Percentiles rank a stretch among this genome's conserved stretches.
phyloP scores from a whole-genome alignment of 768 basidiomycete genomes.

The Favolaschia claudopus region DNA sequence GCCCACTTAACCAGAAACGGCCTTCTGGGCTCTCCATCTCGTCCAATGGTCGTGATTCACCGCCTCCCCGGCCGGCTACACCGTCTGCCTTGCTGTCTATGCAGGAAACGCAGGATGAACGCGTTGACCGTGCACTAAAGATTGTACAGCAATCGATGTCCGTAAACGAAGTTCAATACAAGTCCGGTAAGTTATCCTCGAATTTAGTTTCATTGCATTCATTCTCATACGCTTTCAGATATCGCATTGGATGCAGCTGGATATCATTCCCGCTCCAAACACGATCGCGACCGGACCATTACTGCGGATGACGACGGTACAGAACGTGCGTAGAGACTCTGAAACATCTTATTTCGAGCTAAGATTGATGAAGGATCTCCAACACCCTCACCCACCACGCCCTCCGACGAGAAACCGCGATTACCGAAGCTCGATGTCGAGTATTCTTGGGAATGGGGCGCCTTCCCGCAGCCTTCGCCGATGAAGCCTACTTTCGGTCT shows the following conservation, averaged over 20 bases:
- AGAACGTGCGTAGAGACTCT: slow-evolving; percentile 2
- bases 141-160: slow-evolving; percentile 49
- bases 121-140: slow-evolving; percentile 61
- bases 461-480: slow-evolving; percentile 83
- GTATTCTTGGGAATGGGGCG: slow-evolving; percentile 96
- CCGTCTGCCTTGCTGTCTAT: slow-evolving; percentile 38
- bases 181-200: slow-evolving; percentile 50
- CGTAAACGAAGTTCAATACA: slow-evolving; percentile 68
- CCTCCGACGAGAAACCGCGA: background rate
- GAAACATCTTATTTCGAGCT: background rate
- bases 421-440: slow-evolving; percentile 43
- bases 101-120: slow-evolving; percentile 45
- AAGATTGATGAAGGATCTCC: slow-evolving; percentile 23
- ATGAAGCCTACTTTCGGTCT: slow-evolving; percentile 60
- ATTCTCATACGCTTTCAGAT: slow-evolving; percentile 49
- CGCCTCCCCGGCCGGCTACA: slow-evolving; percentile 9
- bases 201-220: background rate
- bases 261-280: slow-evolving; percentile 65
- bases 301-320: slow-evolving; percentile 39
- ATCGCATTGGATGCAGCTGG: slow-evolving; percentile 85
- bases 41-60: background rate
- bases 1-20: slow-evolving; percentile 17
- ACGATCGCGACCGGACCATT: slow-evolving; percentile 49
- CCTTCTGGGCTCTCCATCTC: slow-evolving; percentile 17
- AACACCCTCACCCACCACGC: slow-evolving; percentile 30